Evolutionary conservation across 805 yeast species (phyloP), one percentile per base, ranked within the genome.

Genomic region (Wickerhamomyces queroliae): DNA sequence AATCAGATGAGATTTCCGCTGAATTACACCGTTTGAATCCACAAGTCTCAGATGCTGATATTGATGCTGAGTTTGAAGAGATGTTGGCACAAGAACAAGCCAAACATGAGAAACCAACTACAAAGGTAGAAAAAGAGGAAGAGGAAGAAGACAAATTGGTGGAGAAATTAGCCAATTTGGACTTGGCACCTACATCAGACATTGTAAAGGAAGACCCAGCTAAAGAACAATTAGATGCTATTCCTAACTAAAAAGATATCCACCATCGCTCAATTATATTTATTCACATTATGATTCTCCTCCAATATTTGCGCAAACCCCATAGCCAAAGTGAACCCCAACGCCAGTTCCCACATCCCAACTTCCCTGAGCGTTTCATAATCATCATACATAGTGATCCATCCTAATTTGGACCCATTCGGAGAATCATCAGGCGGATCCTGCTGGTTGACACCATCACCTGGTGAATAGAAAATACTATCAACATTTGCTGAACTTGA

Each of bases 381-480:
- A 33, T 74, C 74, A 19, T 79, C 82, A 47, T 71, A 78, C 2
- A 80, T 61, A 0, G 85, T 78, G 3, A 80, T 56, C 86, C 86
- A 80, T 0, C 86, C 86, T 25, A 78, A 46, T 49, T 78, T 80
- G 40, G 63, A 68, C 35, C 74, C 77, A 52, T 73, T 76, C 0
- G 85, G 84, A 4, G 72, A 63, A 54, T 80, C 86, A 54, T 80
- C 86, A 12, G 62, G 62, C 0, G 83, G 79, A 38, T 66, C 65
- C 44, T 39, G 41, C 36, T 59, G 63, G 25, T 63, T 58, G 5
- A 78, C 59, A 2, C 85, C 85, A 56, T 79, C 85, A n/a, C 77
- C 76, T 1, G 78, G 68, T 7, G 44, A 33, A 41, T 47, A 53
- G 28, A 42, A 55, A 7, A 42, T 42, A 7, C 36, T 43, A n/a